Conservation (phyloP, 2,329 filamentous ascomycete genomes). For the Elsinoe arachidis region DNA sequence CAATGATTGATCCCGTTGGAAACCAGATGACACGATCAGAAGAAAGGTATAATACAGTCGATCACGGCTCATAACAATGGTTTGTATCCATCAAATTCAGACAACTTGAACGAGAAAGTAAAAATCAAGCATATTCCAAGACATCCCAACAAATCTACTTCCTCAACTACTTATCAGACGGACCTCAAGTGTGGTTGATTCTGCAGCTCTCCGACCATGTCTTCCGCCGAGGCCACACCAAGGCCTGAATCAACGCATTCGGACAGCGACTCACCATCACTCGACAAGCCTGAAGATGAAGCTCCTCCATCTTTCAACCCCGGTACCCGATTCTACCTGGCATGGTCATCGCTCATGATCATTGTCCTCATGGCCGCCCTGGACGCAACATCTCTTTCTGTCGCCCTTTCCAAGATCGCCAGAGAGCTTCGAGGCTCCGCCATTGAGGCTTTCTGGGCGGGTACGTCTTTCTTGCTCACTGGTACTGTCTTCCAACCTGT, state of each 20-base stretch:
- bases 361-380: constrained; percentile 55
- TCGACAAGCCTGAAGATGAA: not conserved
- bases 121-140: not conserved
- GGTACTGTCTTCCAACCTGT: constrained; percentile 34
- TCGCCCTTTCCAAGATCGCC: constrained; percentile 38
- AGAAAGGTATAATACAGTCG: not conserved
- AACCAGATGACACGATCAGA: not conserved
- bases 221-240: not conserved
- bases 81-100: not conserved
- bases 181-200: too few relatives aligned
- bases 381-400: constrained; percentile 57
- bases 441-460: constrained; percentile 36
- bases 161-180: too few relatives aligned
- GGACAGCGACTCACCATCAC: not conserved
- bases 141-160: not conserved
- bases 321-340: constrained; percentile 34
- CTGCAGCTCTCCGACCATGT: not conserved
- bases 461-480: constrained; percentile 33
- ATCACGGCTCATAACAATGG: not conserved
- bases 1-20: not conserved
- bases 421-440: constrained; percentile 10
- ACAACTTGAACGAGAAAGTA: too few relatives aligned
- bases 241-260: not conserved
- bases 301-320: constrained; percentile 20
- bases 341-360: constrained; percentile 44